Conservation (phyloP, 768 basidiomycete species). For the Pisolithus marmoratus region DNA sequence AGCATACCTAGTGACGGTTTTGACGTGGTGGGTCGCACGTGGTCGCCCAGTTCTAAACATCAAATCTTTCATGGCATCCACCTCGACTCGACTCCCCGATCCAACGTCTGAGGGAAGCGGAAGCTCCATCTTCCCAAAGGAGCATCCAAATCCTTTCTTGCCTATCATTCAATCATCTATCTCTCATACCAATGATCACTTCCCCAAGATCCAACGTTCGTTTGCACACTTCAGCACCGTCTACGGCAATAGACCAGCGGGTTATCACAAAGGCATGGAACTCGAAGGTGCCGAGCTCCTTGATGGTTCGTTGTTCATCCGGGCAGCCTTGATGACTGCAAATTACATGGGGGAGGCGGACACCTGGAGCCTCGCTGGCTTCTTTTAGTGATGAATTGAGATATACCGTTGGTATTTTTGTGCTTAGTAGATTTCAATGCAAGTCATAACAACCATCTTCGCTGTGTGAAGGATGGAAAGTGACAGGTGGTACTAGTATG, state of each 20-base stretch:
- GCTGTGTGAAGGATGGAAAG: too few relatives aligned
- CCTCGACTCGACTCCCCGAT: slow-evolving; percentile 4
- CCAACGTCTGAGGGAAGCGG: neutral
- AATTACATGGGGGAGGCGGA: slow-evolving; percentile 37
- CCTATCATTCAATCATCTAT: slow-evolving; percentile 34
- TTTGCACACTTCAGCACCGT: slow-evolving; percentile 29
- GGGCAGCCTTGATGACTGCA: slow-evolving; percentile 24
- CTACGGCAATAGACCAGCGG: slow-evolving; percentile 21
- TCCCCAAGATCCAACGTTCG: slow-evolving; percentile 28
- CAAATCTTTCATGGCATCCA: slow-evolving; percentile 23
- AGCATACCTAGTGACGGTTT: slow-evolving; percentile 17
- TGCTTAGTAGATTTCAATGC: too few relatives aligned
- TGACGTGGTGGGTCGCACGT: slow-evolving; percentile 25
- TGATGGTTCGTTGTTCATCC: slow-evolving; percentile 33
- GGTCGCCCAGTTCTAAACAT: slow-evolving; percentile 28
- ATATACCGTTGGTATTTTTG: too few relatives aligned
- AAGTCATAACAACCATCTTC: too few relatives aligned
- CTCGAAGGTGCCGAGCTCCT: slow-evolving; percentile 27
- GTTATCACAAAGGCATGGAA: slow-evolving; percentile 25
- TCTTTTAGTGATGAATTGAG: neutral
- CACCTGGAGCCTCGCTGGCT: slow-evolving; percentile 11
- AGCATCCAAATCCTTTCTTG: slow-evolving; percentile 31
- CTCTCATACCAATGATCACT: slow-evolving; percentile 29
- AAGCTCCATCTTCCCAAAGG: neutral
- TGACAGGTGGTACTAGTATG: too few relatives aligned